phyloP scores from a whole-genome alignment of 1,284 basidiomycete species.

The Phylloboletellus chloephorus region DNA sequence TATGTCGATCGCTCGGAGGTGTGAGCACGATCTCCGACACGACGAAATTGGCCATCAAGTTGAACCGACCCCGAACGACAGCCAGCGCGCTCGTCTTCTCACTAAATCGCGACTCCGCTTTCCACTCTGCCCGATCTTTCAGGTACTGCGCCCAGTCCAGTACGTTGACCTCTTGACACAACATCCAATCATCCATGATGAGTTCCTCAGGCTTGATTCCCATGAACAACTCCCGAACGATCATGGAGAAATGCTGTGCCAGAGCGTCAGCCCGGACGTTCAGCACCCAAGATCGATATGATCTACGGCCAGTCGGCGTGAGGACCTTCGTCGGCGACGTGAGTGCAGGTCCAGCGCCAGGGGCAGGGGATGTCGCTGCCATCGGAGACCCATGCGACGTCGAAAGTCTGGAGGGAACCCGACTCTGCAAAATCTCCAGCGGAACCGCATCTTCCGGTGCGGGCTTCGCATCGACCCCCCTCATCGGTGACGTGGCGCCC shows the following conservation, averaged over 20 bases:
- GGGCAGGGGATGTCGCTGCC: constrained; percentile 11
- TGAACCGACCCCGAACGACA: constrained; percentile 82
- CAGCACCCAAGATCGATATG: constrained; percentile 65
- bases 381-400: constrained; percentile 31
- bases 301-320: constrained; percentile 30
- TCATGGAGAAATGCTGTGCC: constrained; percentile 79
- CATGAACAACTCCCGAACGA: constrained; percentile 83
- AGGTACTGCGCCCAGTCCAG: constrained; percentile 81
- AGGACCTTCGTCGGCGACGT: constrained; percentile 31
- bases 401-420: constrained; percentile 41
- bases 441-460: constrained; percentile 58
- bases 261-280: constrained; percentile 54
- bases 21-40: constrained; percentile 75
- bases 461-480: constrained; percentile 43
- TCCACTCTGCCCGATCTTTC: constrained; percentile 68
- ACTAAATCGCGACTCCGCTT: constrained; percentile 51
- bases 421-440: constrained; percentile 58
- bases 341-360: constrained; percentile 22
- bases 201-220: constrained; percentile 81
- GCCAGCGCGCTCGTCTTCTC: constrained; percentile 67
- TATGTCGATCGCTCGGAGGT: constrained; percentile 58
- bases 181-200: constrained; percentile 64
- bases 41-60: constrained; percentile 80
- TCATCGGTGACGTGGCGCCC: constrained; percentile 28
- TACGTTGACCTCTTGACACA: constrained; percentile 60